Conservation (phyloP, 1,284 basidiomycete genomes). For the Malassezia yamatoensis region DNA sequence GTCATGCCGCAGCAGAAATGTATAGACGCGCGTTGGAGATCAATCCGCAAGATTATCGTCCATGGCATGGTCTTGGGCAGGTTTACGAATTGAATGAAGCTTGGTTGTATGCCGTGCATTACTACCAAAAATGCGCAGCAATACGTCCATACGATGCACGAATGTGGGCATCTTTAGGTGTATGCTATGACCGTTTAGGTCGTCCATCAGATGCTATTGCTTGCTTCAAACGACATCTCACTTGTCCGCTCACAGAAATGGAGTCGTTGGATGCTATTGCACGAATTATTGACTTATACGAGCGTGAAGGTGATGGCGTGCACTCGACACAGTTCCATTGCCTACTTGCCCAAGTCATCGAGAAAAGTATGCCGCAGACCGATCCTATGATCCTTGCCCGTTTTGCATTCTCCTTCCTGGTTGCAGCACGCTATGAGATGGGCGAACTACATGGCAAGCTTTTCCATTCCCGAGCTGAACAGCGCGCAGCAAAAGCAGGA, state of each 20-base stretch:
- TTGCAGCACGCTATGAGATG: slow-evolving; percentile 44
- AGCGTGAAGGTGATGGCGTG: slow-evolving; percentile 27
- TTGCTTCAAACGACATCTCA: slow-evolving; percentile 43
- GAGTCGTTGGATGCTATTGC: slow-evolving; percentile 33
- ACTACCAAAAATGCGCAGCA: slow-evolving; percentile 90
- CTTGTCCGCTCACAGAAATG: slow-evolving; percentile 35
- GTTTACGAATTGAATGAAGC: slow-evolving; percentile 93
- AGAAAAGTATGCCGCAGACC: slow-evolving; percentile 19
- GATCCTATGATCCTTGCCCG: slow-evolving; percentile 32
- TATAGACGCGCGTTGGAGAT: slow-evolving; percentile 92
- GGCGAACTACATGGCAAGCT: slow-evolving; percentile 31
- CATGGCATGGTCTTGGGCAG: slow-evolving; percentile 97
- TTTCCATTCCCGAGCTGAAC: slow-evolving; percentile 11
- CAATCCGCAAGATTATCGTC: slow-evolving; percentile 78
- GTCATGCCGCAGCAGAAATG: slow-evolving; percentile 93
- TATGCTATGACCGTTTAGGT: slow-evolving; percentile 79
- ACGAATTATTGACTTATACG: slow-evolving; percentile 40
- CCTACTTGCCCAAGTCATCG: slow-evolving; percentile 40
- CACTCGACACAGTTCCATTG: slow-evolving; percentile 37
- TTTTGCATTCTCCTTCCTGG: slow-evolving; percentile 34
- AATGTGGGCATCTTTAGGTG: slow-evolving; percentile 87
- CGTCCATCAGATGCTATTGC: slow-evolving; percentile 30
- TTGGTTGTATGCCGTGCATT: slow-evolving; percentile 89
- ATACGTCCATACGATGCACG: slow-evolving; percentile 87
- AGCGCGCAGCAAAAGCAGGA: slow-evolving; percentile 1